phyloP scores from a whole-genome alignment of 2,329 filamentous ascomycete species.

The Beauveria sp. region DNA sequence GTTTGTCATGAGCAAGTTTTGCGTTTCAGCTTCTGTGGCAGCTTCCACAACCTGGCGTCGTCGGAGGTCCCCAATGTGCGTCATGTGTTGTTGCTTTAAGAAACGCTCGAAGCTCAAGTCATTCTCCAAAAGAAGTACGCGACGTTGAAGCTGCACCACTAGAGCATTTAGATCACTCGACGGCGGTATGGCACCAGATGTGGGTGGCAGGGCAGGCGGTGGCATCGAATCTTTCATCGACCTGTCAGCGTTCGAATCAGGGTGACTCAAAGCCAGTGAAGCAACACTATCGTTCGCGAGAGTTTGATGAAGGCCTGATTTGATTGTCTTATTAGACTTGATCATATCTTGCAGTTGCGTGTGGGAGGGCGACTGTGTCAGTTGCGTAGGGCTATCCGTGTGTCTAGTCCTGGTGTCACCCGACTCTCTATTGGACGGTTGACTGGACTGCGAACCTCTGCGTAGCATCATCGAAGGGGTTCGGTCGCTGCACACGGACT shows the following conservation, averaged over 20 bases:
- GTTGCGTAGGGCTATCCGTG: conserved; percentile 54
- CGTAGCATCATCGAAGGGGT: conserved; percentile 30
- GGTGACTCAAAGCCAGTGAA: conserved; percentile 44
- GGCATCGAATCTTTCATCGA: conserved; percentile 21
- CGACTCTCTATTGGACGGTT: conserved; percentile 42
- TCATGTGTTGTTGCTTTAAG: conserved; percentile 74
- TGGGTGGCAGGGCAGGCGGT: conserved; percentile 20
- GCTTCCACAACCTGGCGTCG: conserved; percentile 68
- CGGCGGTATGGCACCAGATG: conserved; percentile 16
- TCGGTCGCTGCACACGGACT: conserved; percentile 32
- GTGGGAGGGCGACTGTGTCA: conserved; percentile 40
- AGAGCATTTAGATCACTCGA: conserved; percentile 29
- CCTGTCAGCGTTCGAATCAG: conserved; percentile 37
- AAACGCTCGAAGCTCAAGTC: conserved; percentile 79
- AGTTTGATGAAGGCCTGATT: conserved; percentile 47
- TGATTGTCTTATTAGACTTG: conserved; percentile 50
- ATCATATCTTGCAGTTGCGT: conserved; percentile 54
- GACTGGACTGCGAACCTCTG: conserved; percentile 42
- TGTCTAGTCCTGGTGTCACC: conserved; percentile 31
- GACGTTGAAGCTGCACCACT: conserved; percentile 56
- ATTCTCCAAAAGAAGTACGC: conserved; percentile 69
- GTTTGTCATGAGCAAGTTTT: conserved; percentile 72
- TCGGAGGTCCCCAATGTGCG: conserved; percentile 72
- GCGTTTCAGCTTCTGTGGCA: conserved; percentile 72
- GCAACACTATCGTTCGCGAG: conserved; percentile 51